Evolutionary conservation across 2,329 filamentous ascomycete species (phyloP).

Genomic region (Exophiala calicioides): DNA sequence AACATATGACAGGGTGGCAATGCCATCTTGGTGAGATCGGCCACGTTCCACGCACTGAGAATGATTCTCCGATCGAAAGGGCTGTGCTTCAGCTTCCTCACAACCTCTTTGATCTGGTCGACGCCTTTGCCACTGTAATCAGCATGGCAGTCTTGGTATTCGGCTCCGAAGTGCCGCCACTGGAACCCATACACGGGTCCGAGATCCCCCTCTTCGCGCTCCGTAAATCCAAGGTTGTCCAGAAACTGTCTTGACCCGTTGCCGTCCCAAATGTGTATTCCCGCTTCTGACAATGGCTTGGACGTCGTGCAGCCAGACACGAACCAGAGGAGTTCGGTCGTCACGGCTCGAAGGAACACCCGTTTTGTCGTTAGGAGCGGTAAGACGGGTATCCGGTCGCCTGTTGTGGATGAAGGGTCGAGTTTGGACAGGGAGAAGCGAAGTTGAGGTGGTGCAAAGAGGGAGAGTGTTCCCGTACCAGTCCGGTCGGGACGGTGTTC

Average conservation of each 20-base stretch:
- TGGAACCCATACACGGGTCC: slow-evolving; percentile 98
- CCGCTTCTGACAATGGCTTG: slow-evolving; percentile 70
- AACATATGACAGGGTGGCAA: slow-evolving; percentile 97
- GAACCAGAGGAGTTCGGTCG: slow-evolving; percentile 96
- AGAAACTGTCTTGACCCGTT: slow-evolving; percentile 91
- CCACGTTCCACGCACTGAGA: slow-evolving; percentile 90
- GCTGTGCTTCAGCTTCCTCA: slow-evolving; percentile 77
- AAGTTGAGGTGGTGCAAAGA: slow-evolving; percentile 84
- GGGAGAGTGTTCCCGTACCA: slow-evolving; percentile 85
- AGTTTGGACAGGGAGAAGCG: slow-evolving; percentile 77
- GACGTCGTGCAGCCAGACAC: slow-evolving; percentile 82
- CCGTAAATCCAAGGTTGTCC: slow-evolving; percentile 75
- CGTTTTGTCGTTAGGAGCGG: slow-evolving; percentile 97
- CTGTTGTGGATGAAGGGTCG: slow-evolving; percentile 40
- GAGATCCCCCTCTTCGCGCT: slow-evolving; percentile 84
- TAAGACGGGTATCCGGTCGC: slow-evolving; percentile 62
- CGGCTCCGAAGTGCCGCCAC: slow-evolving; percentile 96
- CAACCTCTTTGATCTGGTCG: slow-evolving; percentile 88
- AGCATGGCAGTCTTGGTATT: slow-evolving; percentile 74
- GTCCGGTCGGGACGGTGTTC: slow-evolving; percentile 91
- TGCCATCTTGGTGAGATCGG: slow-evolving; percentile 82
- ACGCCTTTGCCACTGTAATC: slow-evolving; percentile 89
- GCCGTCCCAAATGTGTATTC: slow-evolving; percentile 97
- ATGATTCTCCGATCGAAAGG: slow-evolving; percentile 91
- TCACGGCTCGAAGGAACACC: slow-evolving; percentile 85